Evolutionary conservation across 768 basidiomycete genomes (phyloP).

Genomic region (Tubosaeta sp.): DNA sequence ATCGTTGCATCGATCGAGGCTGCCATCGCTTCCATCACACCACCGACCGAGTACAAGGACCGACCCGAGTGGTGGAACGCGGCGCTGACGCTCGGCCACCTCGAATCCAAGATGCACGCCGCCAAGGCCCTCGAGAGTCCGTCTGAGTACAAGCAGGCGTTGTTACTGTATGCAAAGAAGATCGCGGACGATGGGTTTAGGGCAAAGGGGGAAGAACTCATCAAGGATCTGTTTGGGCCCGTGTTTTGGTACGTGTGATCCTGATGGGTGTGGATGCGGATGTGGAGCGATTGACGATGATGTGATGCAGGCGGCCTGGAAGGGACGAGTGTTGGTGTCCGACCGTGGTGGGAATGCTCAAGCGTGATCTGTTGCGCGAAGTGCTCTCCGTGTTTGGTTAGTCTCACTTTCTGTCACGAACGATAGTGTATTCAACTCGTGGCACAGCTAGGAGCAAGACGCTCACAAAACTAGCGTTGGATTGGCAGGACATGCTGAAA

Average conservation of each 20-base stretch:
- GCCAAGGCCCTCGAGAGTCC: conserved; percentile 73
- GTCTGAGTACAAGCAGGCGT: conserved; percentile 75
- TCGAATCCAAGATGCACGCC: conserved; percentile 79
- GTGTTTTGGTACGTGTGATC: conserved; percentile 69
- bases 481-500: conserved; percentile 81
- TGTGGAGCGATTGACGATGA: neutral
- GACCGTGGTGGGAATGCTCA: conserved; percentile 62
- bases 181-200: conserved; percentile 87
- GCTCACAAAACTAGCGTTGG: conserved; percentile 64
- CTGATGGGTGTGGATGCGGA: neutral
- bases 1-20: conserved; percentile 53
- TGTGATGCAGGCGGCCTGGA: conserved; percentile 54
- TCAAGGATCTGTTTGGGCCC: conserved; percentile 87
- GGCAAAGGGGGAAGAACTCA: conserved; percentile 85
- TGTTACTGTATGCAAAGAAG: conserved; percentile 75
- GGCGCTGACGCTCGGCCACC: conserved; percentile 81
- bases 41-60: conserved; percentile 37
- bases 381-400: conserved; percentile 75
- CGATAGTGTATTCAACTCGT: conserved; percentile 4
- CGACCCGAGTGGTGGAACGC: conserved; percentile 77
- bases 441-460: conserved; percentile 67
- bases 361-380: conserved; percentile 81
- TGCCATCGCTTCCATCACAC: conserved; percentile 44
- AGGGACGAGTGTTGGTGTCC: conserved; percentile 64
- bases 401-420: conserved; percentile 21